Percentiles rank a stretch among this genome's conserved stretches.
Conservation (phyloP, 176 grass and related monocot species). For the Carex myosuroides region DNA sequence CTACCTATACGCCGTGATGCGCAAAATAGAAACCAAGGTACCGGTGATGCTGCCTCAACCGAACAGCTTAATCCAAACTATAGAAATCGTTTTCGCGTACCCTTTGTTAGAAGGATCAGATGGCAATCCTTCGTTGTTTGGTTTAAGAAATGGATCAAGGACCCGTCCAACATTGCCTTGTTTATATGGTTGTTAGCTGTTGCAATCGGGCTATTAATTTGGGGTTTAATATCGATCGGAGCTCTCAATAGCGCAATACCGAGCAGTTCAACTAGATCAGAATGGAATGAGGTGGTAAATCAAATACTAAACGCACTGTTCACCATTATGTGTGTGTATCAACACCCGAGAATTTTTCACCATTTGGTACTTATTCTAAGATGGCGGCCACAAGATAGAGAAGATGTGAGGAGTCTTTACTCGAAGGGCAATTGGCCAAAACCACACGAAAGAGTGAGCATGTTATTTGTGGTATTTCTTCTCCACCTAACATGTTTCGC, state of each 20-base stretch:
- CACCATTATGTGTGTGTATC: conserved; percentile 96
- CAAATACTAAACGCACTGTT: conserved; percentile 97
- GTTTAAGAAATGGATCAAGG: conserved; percentile 68
- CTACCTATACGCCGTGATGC: conserved; percentile 13
- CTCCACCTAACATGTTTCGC: conserved; percentile 65
- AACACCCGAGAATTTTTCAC: conserved; percentile 79
- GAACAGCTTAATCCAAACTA: neutral
- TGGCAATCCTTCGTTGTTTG: conserved; percentile 41
- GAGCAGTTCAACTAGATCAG: conserved; percentile 44
- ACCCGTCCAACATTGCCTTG: conserved; percentile 66
- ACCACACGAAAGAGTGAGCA: conserved; percentile 47
- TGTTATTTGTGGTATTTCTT: conserved; percentile 49
- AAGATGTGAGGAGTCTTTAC: conserved; percentile 45
- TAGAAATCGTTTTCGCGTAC: conserved; percentile 47
- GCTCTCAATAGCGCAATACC: conserved; percentile 59
- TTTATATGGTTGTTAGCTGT: conserved; percentile 66
- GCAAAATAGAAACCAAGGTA: neutral
- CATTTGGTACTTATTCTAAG: conserved; percentile 65
- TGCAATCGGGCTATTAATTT: conserved; percentile 41
- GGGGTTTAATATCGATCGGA: conserved; percentile 57
- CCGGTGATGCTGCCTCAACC: neutral
- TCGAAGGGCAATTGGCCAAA: conserved; percentile 44
- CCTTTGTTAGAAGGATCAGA: conserved; percentile 64
- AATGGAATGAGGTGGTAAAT: conserved; percentile 76
- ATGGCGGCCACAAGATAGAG: conserved; percentile 47